Evolutionary conservation across 2,329 filamentous ascomycete species (phyloP).

Genomic region (Aspergillus sp.): DNA sequence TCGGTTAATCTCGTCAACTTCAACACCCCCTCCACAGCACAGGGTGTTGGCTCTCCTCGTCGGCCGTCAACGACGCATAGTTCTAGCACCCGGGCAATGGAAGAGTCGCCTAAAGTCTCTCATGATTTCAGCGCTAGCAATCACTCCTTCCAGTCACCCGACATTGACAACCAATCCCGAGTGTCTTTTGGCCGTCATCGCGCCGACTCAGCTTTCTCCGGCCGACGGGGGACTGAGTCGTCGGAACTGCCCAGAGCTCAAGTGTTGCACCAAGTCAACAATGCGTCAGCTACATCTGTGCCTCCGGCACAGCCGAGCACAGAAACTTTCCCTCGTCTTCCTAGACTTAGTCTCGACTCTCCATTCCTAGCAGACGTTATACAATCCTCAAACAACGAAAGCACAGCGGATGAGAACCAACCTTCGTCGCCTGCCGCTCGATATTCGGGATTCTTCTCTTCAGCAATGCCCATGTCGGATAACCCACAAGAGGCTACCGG

Average conservation of each 20-base stretch:
- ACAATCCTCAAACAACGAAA: constrained; percentile 27
- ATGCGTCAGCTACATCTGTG: constrained; percentile 44
- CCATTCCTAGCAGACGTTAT: constrained; percentile 45
- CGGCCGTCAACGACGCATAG: constrained; percentile 53
- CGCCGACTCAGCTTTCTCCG: constrained; percentile 56
- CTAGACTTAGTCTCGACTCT: constrained; percentile 46
- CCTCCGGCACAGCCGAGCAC: constrained; percentile 14
- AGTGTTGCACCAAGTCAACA: constrained; percentile 48
- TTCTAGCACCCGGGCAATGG: constrained; percentile 59
- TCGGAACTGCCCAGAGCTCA: constrained; percentile 54
- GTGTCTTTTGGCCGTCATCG: constrained; percentile 46
- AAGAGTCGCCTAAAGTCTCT: constrained; percentile 62
- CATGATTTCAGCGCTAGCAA: constrained; percentile 68
- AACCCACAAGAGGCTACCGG: constrained; percentile 40
- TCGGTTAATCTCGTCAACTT: constrained; percentile 61
- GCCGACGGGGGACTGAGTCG: constrained; percentile 52
- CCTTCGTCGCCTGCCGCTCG: constrained; percentile 49
- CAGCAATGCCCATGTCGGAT: constrained; percentile 78
- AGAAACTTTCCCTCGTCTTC: constrained; percentile 40
- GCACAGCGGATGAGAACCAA: constrained; percentile 23
- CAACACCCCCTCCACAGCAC: constrained; percentile 50
- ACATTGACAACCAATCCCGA: constrained; percentile 36
- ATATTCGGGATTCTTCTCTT: constrained; percentile 79
- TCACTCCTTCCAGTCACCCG: constrained; percentile 63
- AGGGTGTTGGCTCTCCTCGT: constrained; percentile 42